Base-by-base conservation (phyloP, 140 eudicot genomes). In the Ambrosia hybrid region DNA sequence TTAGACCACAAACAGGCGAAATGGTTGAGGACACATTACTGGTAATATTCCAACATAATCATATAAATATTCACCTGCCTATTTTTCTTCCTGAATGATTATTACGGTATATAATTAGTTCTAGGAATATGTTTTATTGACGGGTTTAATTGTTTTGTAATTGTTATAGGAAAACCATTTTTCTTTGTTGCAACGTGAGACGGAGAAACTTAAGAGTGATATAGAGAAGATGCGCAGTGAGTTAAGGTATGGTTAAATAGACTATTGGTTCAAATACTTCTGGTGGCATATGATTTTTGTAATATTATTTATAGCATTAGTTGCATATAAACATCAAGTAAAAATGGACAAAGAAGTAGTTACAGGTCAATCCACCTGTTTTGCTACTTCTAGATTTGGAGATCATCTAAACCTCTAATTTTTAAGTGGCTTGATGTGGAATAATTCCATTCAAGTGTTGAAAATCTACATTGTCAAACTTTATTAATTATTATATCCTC, bases 141-240 rank as follows among this genome's bases (percentile, higher is more conserved):
- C 30, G 43, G 39, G 46, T 51, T 65, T 46, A 45, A 43, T 49
- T 45, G 4, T 61, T 45, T 21, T 17, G 51, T 67, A 37, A 9
- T 6, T 11, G 9, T 61, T 80, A 71, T 89, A 91, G 96, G 95
- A 84, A 48, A 86, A 91, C 78, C 96, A 88, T 81, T 88, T 88
- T 78, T 84, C 97, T 37, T 57, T 91, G 76, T 76, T 91, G 82
- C 90, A 88, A 84, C 89, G 86, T 36, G 97, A 91, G 78, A 86
- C 84, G 1, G 97, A 88, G 74, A 88, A 88, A 81, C 88, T 88
- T 37, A 85, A 83, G 77, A 75, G 74, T 70, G 97, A 91, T 74
- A 86, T 91, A 79, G 96, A 91, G 52, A 88, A 84, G 80, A 84
- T 91, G 97, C 97, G 97, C 45, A 83, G 85, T 73, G 96, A 88